Evolutionary conservation across 768 basidiomycete genomes (phyloP).

Genomic region (Mycena floridula): DNA sequence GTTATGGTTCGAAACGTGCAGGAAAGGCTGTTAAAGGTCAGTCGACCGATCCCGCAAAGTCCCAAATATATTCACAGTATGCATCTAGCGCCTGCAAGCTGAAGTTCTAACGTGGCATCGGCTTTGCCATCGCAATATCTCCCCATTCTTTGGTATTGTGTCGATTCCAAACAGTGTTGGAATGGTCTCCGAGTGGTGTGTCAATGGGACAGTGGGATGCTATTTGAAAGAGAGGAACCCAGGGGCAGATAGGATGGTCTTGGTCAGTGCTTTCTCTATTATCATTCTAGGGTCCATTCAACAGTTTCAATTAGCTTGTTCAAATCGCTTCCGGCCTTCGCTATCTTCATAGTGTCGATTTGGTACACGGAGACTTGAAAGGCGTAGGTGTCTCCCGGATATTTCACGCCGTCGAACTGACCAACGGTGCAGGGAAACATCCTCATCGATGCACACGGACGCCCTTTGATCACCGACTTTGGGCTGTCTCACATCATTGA

Average conservation of each 20-base stretch:
- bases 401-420: neutral
- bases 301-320: conserved; percentile 16
- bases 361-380: conserved; percentile 33
- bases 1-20: conserved; percentile 44
- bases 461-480: conserved; percentile 55
- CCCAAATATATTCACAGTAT: neutral
- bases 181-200: conserved; percentile 64
- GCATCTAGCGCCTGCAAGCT: conserved; percentile 44
- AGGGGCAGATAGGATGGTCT: conserved; percentile 33
- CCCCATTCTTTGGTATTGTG: conserved; percentile 48
- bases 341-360: conserved; percentile 50
- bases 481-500: conserved; percentile 54
- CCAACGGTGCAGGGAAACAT: conserved; percentile 41
- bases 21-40: conserved; percentile 47
- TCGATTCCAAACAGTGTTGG: conserved; percentile 45
- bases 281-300: neutral
- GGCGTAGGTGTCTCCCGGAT: conserved; percentile 32
- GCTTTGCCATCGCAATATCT: conserved; percentile 49
- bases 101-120: conserved; percentile 56
- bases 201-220: conserved; percentile 47
- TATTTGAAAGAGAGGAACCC: conserved; percentile 39
- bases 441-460: conserved; percentile 44
- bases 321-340: conserved; percentile 53
- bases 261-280: conserved; percentile 29
- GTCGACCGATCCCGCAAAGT: neutral